Percentiles rank a stretch among this genome's conserved stretches.
Evolutionary conservation across 2,329 filamentous ascomycete species (phyloP).

Genomic region (Colletotrichum cereale): DNA sequence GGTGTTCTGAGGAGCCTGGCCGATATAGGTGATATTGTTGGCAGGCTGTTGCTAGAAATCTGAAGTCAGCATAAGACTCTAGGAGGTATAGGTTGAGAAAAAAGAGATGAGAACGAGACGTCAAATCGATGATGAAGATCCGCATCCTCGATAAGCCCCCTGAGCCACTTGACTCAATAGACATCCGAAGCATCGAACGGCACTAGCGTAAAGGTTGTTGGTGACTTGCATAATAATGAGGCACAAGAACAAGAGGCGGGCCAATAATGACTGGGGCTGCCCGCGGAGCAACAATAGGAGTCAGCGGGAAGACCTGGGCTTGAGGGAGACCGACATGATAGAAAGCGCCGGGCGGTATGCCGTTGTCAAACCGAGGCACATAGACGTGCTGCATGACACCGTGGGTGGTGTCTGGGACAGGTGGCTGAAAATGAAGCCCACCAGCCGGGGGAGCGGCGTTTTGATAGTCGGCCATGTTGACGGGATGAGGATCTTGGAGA

Average conservation of each 20-base stretch:
- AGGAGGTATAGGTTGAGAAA: not conserved
- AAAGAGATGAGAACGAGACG: not conserved
- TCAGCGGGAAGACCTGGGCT: conserved; percentile 46
- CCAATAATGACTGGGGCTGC: conserved; percentile 21
- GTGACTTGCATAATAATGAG: conserved; percentile 56
- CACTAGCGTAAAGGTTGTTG: not conserved
- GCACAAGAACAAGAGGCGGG: conserved; percentile 20
- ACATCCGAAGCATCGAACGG: not conserved
- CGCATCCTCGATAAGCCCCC: not conserved
- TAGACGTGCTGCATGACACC: conserved; percentile 69
- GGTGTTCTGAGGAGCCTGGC: conserved; percentile 45
- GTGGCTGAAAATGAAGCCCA: conserved; percentile 69
- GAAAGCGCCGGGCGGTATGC: conserved; percentile 42
- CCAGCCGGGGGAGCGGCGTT: conserved; percentile 56
- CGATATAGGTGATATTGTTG: conserved; percentile 44
- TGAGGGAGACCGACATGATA: conserved; percentile 51
- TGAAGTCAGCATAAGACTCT: conserved; percentile 36
- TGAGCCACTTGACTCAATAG: conserved; percentile 14
- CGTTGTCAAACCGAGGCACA: conserved; percentile 64
- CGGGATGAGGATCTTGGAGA: conserved; percentile 40
- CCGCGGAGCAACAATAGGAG: conserved; percentile 19
- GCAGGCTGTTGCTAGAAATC: conserved; percentile 47
- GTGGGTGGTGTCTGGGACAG: conserved; percentile 68
- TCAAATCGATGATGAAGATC: not conserved
- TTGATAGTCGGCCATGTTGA: conserved; percentile 56